A percentile compares a stretch with the other conserved stretches of the same genome.
phyloP scores from a whole-genome alignment of 345 rosid species.

The Combretum micranthum region DNA sequence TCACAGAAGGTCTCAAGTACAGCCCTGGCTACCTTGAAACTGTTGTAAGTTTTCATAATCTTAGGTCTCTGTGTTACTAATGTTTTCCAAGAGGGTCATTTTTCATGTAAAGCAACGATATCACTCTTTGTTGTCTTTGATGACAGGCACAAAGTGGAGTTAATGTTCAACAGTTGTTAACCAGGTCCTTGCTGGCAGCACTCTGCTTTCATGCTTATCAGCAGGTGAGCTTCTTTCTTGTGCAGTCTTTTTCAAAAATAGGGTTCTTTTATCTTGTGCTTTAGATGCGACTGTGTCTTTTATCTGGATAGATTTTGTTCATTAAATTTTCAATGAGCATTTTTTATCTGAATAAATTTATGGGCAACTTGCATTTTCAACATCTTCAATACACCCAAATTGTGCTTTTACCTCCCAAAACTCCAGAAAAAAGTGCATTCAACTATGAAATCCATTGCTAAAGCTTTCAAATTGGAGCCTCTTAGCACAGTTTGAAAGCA shows the following conservation, averaged over 20 bases:
- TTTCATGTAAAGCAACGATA: background rate
- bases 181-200: constrained; percentile 72
- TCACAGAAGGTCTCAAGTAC: constrained; percentile 38
- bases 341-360: too few relatives aligned
- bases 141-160: constrained; percentile 45
- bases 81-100: background rate
- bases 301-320: too few relatives aligned
- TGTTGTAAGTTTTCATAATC: constrained; percentile 24
- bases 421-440: too few relatives aligned
- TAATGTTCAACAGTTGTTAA: constrained; percentile 55
- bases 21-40: constrained; percentile 31
- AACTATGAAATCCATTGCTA: too few relatives aligned
- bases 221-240: constrained; percentile 44
- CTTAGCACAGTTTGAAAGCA: too few relatives aligned
- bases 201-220: constrained; percentile 97
- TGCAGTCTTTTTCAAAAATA: background rate
- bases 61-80: background rate
- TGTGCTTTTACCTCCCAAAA: too few relatives aligned
- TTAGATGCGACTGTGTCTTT: too few relatives aligned
- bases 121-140: constrained; percentile 7
- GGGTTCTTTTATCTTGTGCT: background rate
- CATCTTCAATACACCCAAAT: too few relatives aligned
- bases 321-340: too few relatives aligned
- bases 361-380: too few relatives aligned
- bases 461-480: too few relatives aligned